Evolutionary conservation across 176 grass and related monocot species (phyloP).

Genomic region (Cenchrus purpureus): DNA sequence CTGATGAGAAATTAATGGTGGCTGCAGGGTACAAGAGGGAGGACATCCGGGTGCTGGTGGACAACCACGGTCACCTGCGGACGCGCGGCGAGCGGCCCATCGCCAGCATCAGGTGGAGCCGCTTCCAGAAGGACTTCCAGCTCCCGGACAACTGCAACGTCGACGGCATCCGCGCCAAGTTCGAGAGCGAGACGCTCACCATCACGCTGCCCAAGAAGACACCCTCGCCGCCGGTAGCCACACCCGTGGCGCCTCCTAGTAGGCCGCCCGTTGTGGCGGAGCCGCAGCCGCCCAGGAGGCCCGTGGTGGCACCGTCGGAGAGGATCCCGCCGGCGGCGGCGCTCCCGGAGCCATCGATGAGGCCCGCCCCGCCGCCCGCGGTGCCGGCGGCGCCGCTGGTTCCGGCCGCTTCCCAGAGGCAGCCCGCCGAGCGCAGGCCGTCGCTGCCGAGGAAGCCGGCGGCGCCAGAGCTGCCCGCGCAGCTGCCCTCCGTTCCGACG

Average conservation of each 20-base stretch:
- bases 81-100: constrained; percentile 44
- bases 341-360: not conserved
- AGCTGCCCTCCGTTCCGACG: constrained; percentile 5
- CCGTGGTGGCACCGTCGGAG: not conserved
- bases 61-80: constrained; percentile 60
- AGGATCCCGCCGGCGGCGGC: not conserved
- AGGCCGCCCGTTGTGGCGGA: too few species aligned
- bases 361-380: not conserved
- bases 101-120: constrained; percentile 49
- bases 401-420: not conserved
- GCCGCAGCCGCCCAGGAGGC: not conserved
- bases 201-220: constrained; percentile 63
- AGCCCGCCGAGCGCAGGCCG: constrained; percentile 11
- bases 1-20: not conserved
- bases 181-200: constrained; percentile 63
- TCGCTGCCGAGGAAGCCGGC: constrained; percentile 11
- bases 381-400: not conserved
- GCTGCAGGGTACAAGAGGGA: constrained; percentile 71
- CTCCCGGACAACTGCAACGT: constrained; percentile 51
- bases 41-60: constrained; percentile 66
- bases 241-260: not conserved
- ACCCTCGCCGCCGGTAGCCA: not conserved
- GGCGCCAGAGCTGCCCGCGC: not conserved
- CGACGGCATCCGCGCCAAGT: constrained; percentile 70
- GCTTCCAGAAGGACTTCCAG: constrained; percentile 61